Evolutionary conservation across 495 filamentous ascomycete species (phyloP).

Genomic region (Symbiotaphrina buchneri): DNA sequence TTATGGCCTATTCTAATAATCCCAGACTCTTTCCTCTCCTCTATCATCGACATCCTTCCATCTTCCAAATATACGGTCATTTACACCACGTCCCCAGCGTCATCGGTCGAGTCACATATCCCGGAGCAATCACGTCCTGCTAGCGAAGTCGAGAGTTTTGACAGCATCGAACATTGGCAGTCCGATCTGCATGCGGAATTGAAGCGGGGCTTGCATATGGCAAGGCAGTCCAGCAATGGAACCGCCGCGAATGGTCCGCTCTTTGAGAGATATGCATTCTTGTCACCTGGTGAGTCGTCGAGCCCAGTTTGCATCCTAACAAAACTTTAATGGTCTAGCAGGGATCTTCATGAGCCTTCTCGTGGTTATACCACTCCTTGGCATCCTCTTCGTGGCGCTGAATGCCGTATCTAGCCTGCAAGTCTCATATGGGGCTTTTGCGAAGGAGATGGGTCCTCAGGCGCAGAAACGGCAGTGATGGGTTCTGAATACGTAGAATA

Average conservation of each 20-base stretch:
- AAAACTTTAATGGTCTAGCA: slow-evolving; percentile 10
- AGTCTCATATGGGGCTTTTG: slow-evolving; percentile 83
- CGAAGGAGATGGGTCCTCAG: slow-evolving; percentile 77
- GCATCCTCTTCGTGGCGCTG: slow-evolving; percentile 58
- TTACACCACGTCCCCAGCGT: slow-evolving; percentile 28
- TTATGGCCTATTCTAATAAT: too few relatives aligned
- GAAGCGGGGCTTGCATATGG: slow-evolving; percentile 25
- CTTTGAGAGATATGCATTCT: slow-evolving; percentile 82
- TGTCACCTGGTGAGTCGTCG: slow-evolving; percentile 38
- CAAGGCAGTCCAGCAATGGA: slow-evolving; percentile 11
- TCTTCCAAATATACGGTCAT: slow-evolving; percentile 34
- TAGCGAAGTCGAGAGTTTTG: neutral
- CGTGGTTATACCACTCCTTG: slow-evolving; percentile 39
- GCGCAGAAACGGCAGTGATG: slow-evolving; percentile 53
- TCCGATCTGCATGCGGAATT: slow-evolving; percentile 30
- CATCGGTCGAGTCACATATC: slow-evolving; percentile 2
- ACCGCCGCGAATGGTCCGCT: slow-evolving; percentile 27
- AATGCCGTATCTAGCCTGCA: slow-evolving; percentile 55
- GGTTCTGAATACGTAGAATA: slow-evolving; percentile 9
- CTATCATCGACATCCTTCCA: slow-evolving; percentile 30
- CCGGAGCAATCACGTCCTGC: neutral
- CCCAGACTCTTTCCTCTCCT: slow-evolving; percentile 35
- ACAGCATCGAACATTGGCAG: slow-evolving; percentile 27
- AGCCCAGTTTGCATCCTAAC: slow-evolving; percentile 3
- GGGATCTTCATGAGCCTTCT: slow-evolving; percentile 70